These are phyloP conservation scores for Eucalyptus microcorys DNA, from an alignment of 345 rosid species.

Conservation along the genomic window DNA sequence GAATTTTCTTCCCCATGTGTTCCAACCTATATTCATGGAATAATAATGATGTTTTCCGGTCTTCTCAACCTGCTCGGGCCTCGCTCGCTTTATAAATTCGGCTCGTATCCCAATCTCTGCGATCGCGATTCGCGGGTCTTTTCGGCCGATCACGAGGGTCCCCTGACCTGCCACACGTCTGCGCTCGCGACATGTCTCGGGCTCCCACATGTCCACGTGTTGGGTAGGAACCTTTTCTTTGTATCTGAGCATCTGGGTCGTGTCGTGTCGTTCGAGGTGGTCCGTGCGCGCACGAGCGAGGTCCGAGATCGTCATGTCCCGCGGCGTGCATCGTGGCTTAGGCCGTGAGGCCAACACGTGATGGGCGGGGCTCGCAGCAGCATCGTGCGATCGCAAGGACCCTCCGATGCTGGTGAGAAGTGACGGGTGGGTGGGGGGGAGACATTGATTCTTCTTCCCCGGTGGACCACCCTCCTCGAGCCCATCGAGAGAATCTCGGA, in stretches of 20 bases:
- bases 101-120: not conserved
- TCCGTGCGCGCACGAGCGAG: not conserved
- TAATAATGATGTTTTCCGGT: not conserved
- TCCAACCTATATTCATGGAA: not conserved
- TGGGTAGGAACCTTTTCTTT: not conserved
- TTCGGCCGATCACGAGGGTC: not conserved
- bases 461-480: not conserved
- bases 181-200: not conserved
- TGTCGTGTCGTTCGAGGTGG: not conserved
- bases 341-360: not conserved
- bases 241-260: not conserved
- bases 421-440: not conserved
- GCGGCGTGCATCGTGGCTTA: not conserved
- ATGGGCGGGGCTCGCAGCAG: not conserved
- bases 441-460: not conserved
- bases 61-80: not conserved
- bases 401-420: not conserved
- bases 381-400: too few species aligned
- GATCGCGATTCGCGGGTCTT: not conserved
- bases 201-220: not conserved
- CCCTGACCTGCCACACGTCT: not conserved
- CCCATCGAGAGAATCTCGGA: not conserved
- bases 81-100: not conserved
- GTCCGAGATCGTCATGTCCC: not conserved
- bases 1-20: not conserved